phyloP scores from a whole-genome alignment of 306 rosid genomes.

The Lotus japonicus region DNA sequence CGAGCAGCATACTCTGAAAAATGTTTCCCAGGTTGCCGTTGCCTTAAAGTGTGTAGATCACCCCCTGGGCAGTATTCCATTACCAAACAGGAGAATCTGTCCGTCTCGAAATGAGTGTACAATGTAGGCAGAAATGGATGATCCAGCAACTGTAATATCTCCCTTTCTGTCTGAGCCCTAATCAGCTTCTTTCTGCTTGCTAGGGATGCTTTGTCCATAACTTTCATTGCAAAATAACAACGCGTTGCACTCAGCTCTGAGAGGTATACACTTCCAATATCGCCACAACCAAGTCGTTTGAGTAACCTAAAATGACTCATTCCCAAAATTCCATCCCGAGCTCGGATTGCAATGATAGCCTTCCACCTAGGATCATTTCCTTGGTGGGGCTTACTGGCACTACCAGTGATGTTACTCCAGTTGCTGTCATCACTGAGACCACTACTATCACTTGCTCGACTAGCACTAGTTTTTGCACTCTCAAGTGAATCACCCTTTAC shows the following conservation, averaged over 20 bases:
- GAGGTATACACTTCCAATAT: conserved; percentile 93
- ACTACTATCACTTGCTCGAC: conserved; percentile 92
- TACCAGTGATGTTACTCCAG: conserved; percentile 86
- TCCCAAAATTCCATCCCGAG: conserved; percentile 74
- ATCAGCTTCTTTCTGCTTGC: conserved; percentile 85
- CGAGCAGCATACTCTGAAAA: conserved; percentile 95
- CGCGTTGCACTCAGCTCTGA: conserved; percentile 91
- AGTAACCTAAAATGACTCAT: conserved; percentile 90
- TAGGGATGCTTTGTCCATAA: conserved; percentile 92
- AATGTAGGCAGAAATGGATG: conserved; percentile 93
- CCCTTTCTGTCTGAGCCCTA: conserved; percentile 94
- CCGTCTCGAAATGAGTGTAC: conserved; percentile 90
- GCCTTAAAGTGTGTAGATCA: conserved; percentile 85
- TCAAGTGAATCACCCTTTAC: conserved; percentile 81
- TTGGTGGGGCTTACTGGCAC: conserved; percentile 91
- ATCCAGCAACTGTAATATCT: conserved; percentile 86
- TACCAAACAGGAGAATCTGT: conserved; percentile 85
- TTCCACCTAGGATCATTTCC: conserved; percentile 97
- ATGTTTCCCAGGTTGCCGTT: conserved; percentile 92
- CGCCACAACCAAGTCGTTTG: conserved; percentile 90
- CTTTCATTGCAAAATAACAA: conserved; percentile 90
- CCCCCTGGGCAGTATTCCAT: conserved; percentile 99
- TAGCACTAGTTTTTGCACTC: conserved; percentile 84
- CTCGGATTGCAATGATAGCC: conserved; percentile 81
- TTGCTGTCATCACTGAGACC: conserved; percentile 90